Conservation (phyloP, 768 basidiomycete genomes). For the Gelatoporia subvermispora region DNA sequence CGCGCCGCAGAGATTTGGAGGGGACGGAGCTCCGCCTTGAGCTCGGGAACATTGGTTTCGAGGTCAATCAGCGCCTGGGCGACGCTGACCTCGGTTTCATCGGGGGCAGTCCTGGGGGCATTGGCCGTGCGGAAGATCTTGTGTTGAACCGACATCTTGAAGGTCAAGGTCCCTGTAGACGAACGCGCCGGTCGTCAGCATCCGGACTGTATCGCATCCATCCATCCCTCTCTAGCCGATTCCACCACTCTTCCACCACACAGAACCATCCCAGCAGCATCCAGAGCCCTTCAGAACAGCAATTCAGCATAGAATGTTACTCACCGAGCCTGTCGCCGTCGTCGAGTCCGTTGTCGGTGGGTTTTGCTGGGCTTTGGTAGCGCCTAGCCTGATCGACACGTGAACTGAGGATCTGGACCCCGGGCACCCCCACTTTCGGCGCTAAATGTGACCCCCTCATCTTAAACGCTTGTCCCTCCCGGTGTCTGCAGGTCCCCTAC, state of each 20-base stretch:
- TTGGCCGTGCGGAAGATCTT: conserved; percentile 98
- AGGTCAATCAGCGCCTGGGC: conserved; percentile 97
- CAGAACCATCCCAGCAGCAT: conserved; percentile 12
- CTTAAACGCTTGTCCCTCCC: too few relatives aligned
- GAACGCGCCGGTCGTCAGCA: conserved; percentile 32
- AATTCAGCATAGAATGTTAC: conserved; percentile 36
- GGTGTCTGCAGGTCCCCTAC: too few relatives aligned
- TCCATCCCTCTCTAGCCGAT: conserved; percentile 48
- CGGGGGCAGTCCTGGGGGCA: conserved; percentile 83
- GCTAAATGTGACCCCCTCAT: too few relatives aligned
- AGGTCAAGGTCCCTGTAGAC: conserved; percentile 19
- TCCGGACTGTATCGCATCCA: conserved; percentile 38
- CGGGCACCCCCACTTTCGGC: neutral
- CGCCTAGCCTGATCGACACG: neutral
- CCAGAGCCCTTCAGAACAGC: conserved; percentile 6
- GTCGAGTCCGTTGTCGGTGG: conserved; percentile 31
- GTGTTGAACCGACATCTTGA: conserved; percentile 71
- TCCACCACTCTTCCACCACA: conserved; percentile 10
- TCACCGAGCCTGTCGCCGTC: conserved; percentile 68
- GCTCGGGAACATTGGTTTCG: conserved; percentile 96
- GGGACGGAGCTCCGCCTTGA: conserved; percentile 92
- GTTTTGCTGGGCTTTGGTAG: conserved; percentile 1
- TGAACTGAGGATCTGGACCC: conserved; percentile 3
- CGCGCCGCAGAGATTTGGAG: conserved; percentile 98
- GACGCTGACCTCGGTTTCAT: conserved; percentile 86